Evolutionary conservation across 352 stramenopile species (phyloP).

Genomic region (Phytopythium sindhum): DNA sequence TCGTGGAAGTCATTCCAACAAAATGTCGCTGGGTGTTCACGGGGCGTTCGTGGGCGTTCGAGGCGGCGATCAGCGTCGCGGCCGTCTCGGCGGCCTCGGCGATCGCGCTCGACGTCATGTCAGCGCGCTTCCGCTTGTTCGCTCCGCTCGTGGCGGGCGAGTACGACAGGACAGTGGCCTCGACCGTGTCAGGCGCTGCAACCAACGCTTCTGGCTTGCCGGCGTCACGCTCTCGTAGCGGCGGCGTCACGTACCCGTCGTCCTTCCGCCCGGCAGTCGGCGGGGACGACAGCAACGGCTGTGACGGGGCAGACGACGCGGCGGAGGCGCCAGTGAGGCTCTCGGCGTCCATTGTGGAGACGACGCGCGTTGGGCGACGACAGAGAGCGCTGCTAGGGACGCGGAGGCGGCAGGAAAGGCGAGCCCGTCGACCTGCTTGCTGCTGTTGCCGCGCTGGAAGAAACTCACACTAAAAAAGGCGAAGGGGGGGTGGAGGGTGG

Average conservation of each 20-base stretch:
- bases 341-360: background rate
- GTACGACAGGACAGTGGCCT: background rate
- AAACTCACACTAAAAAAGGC: conserved; percentile 15
- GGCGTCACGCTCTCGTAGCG: conserved; percentile 13
- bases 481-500: conserved; percentile 1
- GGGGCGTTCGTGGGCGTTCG: background rate
- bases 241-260: conserved; percentile 22
- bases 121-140: background rate
- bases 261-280: background rate
- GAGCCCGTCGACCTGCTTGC: background rate
- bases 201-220: background rate
- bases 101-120: conserved; percentile 1
- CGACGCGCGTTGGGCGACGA: background rate
- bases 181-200: background rate
- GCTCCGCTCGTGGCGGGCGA: background rate
- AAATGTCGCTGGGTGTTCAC: conserved; percentile 3
- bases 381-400: background rate
- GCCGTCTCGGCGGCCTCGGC: background rate
- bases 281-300: background rate
- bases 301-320: background rate
- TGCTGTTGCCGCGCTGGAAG: conserved; percentile 1
- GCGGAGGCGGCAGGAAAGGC: background rate
- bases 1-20: background rate
- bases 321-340: background rate
- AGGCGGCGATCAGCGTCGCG: background rate